Conservation (phyloP, 2,329 filamentous ascomycete species). For the Teratosphaeria zuluensis region DNA sequence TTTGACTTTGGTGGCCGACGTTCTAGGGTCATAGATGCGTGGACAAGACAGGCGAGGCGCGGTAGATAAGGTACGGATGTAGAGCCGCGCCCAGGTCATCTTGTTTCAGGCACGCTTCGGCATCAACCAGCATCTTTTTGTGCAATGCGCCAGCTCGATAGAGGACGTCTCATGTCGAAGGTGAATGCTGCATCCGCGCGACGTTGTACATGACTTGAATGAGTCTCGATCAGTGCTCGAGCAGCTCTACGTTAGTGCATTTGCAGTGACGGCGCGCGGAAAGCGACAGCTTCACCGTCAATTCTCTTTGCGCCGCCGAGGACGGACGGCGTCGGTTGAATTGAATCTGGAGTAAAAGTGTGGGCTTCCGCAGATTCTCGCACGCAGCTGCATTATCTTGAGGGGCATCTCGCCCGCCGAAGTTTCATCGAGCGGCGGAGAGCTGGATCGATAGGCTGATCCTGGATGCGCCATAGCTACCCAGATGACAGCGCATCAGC, state of each 20-base stretch:
- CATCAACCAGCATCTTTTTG: not conserved
- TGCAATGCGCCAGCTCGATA: not conserved
- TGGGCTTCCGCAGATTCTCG: not conserved
- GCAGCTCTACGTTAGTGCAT: not conserved
- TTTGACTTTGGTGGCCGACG: not conserved
- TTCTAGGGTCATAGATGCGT: not conserved
- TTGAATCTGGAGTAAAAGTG: not conserved
- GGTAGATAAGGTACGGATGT: not conserved
- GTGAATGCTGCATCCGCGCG: not conserved
- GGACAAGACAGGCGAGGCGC: not conserved
- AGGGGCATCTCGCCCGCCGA: not conserved
- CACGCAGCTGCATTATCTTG: not conserved
- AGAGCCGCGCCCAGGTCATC: not conserved
- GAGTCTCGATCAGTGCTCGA: not conserved
- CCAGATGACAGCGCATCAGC: not conserved
- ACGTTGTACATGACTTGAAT: too few relatives aligned
- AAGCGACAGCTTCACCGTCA: not conserved
- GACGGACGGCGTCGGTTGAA: not conserved
- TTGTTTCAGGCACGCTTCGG: not conserved
- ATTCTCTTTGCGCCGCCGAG: not conserved
- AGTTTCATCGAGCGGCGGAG: not conserved
- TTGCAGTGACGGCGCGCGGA: not conserved
- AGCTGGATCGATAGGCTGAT: conserved; percentile 1
- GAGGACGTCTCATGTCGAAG: not conserved
- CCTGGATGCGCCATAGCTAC: not conserved